A percentile compares a stretch with the other conserved stretches of the same genome.
Conservation (phyloP, 495 filamentous ascomycete genomes). For the Penicillium paxilli region DNA sequence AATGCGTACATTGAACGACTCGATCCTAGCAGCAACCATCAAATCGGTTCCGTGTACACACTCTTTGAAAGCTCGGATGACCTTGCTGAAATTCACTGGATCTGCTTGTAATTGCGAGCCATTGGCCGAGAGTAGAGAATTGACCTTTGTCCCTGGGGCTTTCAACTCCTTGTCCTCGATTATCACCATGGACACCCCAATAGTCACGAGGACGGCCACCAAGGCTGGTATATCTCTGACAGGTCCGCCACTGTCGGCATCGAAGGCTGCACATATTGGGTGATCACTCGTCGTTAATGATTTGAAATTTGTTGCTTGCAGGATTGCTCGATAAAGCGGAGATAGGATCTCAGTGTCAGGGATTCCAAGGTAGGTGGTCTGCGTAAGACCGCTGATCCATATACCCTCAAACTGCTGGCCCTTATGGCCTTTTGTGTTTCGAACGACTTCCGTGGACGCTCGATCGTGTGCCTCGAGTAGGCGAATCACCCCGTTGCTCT, state of each 20-base stretch:
- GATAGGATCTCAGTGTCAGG: constrained; percentile 7
- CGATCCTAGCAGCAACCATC: constrained; percentile 7
- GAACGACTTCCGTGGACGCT: not conserved
- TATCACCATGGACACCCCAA: constrained; percentile 2
- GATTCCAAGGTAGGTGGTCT: constrained; percentile 4
- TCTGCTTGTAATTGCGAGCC: constrained; percentile 1
- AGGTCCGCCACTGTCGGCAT: constrained; percentile 6
- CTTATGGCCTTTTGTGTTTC: not conserved
- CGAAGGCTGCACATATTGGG: constrained; percentile 1
- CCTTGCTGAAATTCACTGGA: not conserved
- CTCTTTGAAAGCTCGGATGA: not conserved
- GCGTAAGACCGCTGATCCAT: constrained; percentile 8
- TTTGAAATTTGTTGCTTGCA: constrained; percentile 2
- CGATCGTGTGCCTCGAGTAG: constrained; percentile 3
- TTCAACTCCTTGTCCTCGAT: constrained; percentile 5
- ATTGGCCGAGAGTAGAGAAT: constrained; percentile 1
- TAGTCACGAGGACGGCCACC: not conserved
- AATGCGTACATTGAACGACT: constrained; percentile 6
- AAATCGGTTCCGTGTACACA: not conserved
- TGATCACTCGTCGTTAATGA: not conserved
- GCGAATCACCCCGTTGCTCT: not conserved
- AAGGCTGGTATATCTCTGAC: not conserved
- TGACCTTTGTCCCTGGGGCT: constrained; percentile 5
- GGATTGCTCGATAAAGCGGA: not conserved
- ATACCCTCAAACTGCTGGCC: constrained; percentile 1